Percentiles rank a stretch among this genome's conserved stretches.
Conservation (phyloP, 2,329 filamentous ascomycete genomes). For the Exophiala aquamarina region DNA sequence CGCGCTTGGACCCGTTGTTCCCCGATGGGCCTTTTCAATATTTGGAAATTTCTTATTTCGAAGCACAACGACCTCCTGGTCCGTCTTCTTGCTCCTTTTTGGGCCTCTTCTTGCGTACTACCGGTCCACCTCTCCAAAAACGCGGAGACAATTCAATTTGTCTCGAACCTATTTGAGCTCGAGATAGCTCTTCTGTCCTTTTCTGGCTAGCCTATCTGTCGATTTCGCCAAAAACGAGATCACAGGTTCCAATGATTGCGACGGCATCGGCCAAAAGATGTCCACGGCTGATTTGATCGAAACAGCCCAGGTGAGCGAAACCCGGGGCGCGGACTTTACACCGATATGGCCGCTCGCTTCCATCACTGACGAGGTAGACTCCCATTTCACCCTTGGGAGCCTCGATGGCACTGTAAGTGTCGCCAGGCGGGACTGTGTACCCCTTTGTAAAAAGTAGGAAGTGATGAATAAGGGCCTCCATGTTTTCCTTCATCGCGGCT, state of each 20-base stretch:
- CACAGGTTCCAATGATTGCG: conserved; percentile 72
- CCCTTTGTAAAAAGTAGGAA: conserved; percentile 99
- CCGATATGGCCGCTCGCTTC: conserved; percentile 92
- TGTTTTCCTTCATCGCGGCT: conserved; percentile 99
- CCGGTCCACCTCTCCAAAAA: too few species aligned
- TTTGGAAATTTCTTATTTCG: too few species aligned
- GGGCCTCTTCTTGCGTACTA: too few species aligned
- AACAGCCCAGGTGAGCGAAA: conserved; percentile 90
- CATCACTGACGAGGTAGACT: conserved; percentile 93
- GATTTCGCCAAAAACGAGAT: conserved; percentile 65
- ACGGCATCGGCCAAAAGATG: conserved; percentile 96
- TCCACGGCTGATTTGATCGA: conserved; percentile 89
- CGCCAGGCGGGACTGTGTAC: conserved; percentile 92
- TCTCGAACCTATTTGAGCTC: neutral
- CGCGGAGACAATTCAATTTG: too few species aligned
- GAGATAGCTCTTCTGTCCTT: neutral
- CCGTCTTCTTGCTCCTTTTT: too few species aligned
- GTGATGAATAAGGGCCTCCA: conserved; percentile 99
- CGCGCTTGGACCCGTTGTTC: too few species aligned
- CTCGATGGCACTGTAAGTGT: conserved; percentile 97
- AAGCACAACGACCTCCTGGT: too few species aligned
- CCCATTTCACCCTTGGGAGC: conserved; percentile 99
- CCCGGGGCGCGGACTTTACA: conserved; percentile 97
- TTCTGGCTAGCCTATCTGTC: conserved; percentile 43
- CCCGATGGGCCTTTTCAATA: too few species aligned